Conservation (phyloP, 2,329 filamentous ascomycete genomes). For the Fusarium nanum region DNA sequence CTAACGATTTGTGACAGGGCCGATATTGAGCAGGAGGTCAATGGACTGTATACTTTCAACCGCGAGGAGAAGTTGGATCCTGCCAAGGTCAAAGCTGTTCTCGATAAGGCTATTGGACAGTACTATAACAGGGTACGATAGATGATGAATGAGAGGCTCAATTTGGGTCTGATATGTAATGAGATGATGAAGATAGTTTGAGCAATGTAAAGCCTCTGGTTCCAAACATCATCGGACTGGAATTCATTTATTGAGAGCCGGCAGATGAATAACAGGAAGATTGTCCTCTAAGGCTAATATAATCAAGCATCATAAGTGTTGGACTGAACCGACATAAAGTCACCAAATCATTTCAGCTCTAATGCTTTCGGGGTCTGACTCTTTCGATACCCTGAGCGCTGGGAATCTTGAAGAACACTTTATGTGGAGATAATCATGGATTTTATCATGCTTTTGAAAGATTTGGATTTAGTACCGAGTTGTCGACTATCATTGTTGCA, state of each 20-base stretch:
- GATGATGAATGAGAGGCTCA: neutral
- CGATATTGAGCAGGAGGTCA: slow-evolving; percentile 76
- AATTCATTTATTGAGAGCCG: neutral
- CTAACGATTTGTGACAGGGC: slow-evolving; percentile 49
- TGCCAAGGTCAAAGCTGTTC: slow-evolving; percentile 65
- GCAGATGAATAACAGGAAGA: no score
- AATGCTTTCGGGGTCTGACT: no score
- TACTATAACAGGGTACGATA: slow-evolving; percentile 56
- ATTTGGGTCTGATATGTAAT: neutral
- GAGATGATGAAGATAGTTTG: neutral
- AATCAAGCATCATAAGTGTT: no score
- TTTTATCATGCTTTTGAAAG: neutral
- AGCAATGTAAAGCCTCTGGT: neutral
- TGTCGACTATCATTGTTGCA: neutral
- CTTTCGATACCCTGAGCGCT: no score
- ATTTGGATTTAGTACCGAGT: no score
- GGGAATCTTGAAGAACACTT: neutral
- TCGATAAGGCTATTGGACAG: slow-evolving; percentile 62
- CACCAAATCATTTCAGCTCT: no score
- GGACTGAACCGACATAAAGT: no score
- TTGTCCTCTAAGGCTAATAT: no score
- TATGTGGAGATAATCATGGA: slow-evolving; percentile 1
- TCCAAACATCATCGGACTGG: accelerated
- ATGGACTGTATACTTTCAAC: slow-evolving; percentile 73
- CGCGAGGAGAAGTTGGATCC: slow-evolving; percentile 71